A percentile compares a stretch with the other conserved stretches of the same genome.
phyloP scores from a whole-genome alignment of 2,329 filamentous ascomycete species.

The Claviceps sorghi region DNA sequence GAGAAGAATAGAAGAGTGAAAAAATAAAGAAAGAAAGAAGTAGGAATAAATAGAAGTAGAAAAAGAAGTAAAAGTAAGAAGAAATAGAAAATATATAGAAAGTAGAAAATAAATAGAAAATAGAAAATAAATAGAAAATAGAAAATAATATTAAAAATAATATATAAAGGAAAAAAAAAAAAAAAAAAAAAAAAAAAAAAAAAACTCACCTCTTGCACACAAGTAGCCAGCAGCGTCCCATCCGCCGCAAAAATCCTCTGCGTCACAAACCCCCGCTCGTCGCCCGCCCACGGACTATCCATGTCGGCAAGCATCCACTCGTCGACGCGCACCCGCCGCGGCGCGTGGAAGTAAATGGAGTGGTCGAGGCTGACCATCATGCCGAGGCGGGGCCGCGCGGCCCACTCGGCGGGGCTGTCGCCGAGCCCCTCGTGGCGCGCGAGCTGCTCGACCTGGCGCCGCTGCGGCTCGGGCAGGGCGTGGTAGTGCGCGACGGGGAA shows the following conservation, averaged over 20 bases:
- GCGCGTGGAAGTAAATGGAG: constrained; percentile 54
- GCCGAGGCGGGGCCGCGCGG: constrained; percentile 34
- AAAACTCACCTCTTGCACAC: constrained; percentile 56
- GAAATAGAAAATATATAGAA: neutral
- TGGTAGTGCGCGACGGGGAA: constrained; percentile 38
- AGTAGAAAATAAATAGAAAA: no score
- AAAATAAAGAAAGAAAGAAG: no score
- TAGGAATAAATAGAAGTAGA: no score
- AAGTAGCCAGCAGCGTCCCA: constrained; percentile 61
- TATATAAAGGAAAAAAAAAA: neutral
- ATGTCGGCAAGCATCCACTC: constrained; percentile 74
- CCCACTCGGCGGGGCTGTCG: constrained; percentile 30
- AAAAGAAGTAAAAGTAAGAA: no score
- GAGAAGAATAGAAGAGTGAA: no score
- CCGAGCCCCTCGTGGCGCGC: constrained; percentile 24
- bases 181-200: neutral
- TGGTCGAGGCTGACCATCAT: constrained; percentile 80
- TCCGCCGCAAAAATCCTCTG: constrained; percentile 60
- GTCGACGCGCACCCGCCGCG: constrained; percentile 41
- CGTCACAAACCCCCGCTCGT: constrained; percentile 60
- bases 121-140: neutral
- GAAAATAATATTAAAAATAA: no score
- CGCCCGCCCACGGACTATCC: constrained; percentile 66
- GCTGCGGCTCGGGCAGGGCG: constrained; percentile 27
- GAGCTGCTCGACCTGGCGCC: constrained; percentile 21